Conservation (phyloP, 208 protist species). For the Crithidia sp. region DNA sequence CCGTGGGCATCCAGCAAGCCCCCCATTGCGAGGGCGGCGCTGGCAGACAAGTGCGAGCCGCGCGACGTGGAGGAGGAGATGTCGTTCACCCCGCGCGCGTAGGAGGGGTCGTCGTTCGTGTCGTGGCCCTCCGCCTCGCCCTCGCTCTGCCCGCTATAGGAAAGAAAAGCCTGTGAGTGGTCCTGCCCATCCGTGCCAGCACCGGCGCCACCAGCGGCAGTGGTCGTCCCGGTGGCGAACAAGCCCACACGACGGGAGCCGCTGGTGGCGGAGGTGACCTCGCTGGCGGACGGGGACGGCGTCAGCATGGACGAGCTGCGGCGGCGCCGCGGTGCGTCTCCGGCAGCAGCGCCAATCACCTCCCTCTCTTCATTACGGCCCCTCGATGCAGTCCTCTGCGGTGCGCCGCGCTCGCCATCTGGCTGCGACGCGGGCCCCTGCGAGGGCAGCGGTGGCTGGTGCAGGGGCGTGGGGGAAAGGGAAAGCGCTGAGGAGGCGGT, state of each 20-base stretch:
- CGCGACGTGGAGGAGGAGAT: constrained; percentile 23
- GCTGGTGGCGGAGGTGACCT: too few relatives aligned
- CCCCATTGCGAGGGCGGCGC: not conserved
- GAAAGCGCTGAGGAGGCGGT: not conserved
- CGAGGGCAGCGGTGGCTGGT: not conserved
- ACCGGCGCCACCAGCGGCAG: not conserved
- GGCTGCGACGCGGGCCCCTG: not conserved
- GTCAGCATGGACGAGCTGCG: constrained; percentile 9
- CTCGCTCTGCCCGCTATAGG: not conserved
- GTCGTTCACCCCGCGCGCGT: constrained; percentile 31
- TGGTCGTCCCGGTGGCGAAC: too few relatives aligned
- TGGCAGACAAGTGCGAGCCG: not conserved
- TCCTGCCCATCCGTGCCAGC: not conserved
- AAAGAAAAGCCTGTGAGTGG: not conserved
- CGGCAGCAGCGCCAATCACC: not conserved
- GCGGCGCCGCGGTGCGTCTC: not conserved
- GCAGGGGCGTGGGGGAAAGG: not conserved
- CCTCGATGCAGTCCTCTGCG: not conserved
- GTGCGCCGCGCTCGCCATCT: not conserved
- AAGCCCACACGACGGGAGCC: too few relatives aligned
- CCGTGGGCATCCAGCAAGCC: not conserved
- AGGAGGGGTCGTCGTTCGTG: constrained; percentile 16
- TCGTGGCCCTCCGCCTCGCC: not conserved
- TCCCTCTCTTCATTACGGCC: not conserved
- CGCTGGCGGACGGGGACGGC: constrained; percentile 15